Percentiles rank a stretch among this genome's conserved stretches.
Conservation (phyloP, 176 grass and related monocot genomes). For the Oryza officinalis region DNA sequence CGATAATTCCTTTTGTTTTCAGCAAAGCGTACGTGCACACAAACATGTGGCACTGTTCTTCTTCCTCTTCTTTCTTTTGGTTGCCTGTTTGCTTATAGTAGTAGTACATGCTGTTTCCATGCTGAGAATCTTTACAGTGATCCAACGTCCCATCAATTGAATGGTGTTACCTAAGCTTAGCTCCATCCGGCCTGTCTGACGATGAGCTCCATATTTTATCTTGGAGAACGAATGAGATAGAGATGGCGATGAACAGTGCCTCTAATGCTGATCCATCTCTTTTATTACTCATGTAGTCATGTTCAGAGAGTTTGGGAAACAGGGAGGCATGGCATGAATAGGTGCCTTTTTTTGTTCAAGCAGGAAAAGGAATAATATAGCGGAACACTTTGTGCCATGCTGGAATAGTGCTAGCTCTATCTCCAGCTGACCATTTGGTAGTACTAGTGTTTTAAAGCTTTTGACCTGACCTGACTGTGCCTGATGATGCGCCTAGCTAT, state of each 20-base stretch:
- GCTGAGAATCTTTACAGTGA: conserved; percentile 60
- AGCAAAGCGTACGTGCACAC: neutral
- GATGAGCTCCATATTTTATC: neutral
- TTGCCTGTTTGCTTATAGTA: neutral
- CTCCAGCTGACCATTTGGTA: neutral
- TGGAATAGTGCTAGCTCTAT: neutral
- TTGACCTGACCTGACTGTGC: neutral
- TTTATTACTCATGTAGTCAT: neutral
- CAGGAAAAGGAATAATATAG: conserved; percentile 10
- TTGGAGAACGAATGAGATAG: neutral
- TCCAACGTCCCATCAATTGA: conserved; percentile 50
- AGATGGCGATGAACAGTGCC: neutral
- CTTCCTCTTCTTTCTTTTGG: neutral
- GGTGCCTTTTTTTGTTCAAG: conserved; percentile 30
- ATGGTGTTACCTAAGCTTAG: conserved; percentile 4
- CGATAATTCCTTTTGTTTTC: neutral
- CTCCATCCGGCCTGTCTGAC: conserved; percentile 25
- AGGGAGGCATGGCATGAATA: conserved; percentile 9
- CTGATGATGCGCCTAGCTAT: neutral
- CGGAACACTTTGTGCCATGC: neutral
- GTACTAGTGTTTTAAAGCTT: neutral
- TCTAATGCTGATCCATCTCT: neutral
- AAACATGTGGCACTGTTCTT: neutral
- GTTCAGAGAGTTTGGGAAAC: conserved; percentile 12
- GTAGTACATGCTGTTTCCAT: conserved; percentile 14